Base-by-base conservation (phyloP, 176 grass and related monocot genomes). In the Urochloa ruziziensis region DNA sequence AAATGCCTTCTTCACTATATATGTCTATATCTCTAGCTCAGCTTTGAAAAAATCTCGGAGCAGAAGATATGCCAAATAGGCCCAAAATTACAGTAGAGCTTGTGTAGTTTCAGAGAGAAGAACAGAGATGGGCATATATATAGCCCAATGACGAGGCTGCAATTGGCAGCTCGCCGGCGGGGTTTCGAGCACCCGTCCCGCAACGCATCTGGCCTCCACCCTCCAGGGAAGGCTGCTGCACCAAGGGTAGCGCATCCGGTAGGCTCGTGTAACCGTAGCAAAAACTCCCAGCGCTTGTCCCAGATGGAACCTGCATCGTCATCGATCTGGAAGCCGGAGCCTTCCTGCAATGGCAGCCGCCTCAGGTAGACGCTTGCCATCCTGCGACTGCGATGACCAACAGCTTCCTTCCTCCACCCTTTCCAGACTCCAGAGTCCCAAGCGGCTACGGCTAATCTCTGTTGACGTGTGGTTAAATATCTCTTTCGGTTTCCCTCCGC, bases 261-360 rank as follows among this genome's bases (percentile, higher is more conserved):
- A n/a, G n/a, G n/a, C n/a, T 4, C 1, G 37, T 69, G 66, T 69
- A 17, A 70, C n/a, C 23, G 24, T 47, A 47, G 24, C 14, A 28
- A 8, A 69, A 68, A 6, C 34, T 28, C 46, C n/a, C n/a, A n/a
- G 1, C 67, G 3, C 10, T 43, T 46, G 15, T 33, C 29, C 29
- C 73, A 58, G 73, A 58, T 75, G 33, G 58, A 13, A 57, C 33
- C 73, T 75, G 34, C 70, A 6, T n/a, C n/a, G n/a, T n/a, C n/a
- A n/a, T n/a, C n/a, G n/a, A n/a, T 32, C 43, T 51, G 70, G 14
- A 3, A 9, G 32, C 21, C 11, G 23, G 19, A 58, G 52, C 51
- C 73, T 75, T 27, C 73, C 73, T 39, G 52, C 32, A 75, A 75
- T 75, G 51, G 51, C 73, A 75, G 49, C 73, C 73, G 19, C 72